Percentiles rank a stretch among this genome's conserved stretches.
phyloP scores from a whole-genome alignment of 2,329 filamentous ascomycete species.

The Plenodomus biglobosus region DNA sequence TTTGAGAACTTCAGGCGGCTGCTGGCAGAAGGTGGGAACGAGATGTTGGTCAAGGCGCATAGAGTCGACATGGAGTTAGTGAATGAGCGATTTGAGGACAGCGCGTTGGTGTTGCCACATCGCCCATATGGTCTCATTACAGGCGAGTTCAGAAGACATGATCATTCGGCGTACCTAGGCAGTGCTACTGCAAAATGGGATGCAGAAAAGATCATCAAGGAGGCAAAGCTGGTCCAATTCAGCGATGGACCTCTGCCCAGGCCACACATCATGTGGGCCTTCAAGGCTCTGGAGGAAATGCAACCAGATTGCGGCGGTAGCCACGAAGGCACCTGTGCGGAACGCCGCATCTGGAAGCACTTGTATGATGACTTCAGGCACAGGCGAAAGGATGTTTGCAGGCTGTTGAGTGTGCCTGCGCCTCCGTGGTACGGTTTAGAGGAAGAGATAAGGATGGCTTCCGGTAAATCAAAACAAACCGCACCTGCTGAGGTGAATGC shows the following conservation, averaged over 20 bases:
- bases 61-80: conserved; percentile 69
- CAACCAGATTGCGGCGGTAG: conserved; percentile 49
- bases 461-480: conserved; percentile 10
- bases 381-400: conserved; percentile 47
- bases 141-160: conserved; percentile 61
- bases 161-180: conserved; percentile 57
- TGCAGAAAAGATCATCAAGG: conserved; percentile 56
- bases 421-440: conserved; percentile 42
- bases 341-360: conserved; percentile 49
- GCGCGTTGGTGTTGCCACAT: conserved; percentile 64
- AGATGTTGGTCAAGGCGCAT: conserved; percentile 33
- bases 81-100: conserved; percentile 62
- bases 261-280: conserved; percentile 57
- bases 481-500: background rate
- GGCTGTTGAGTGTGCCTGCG: conserved; percentile 43
- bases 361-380: conserved; percentile 50
- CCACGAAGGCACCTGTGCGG: conserved; percentile 36
- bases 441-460: conserved; percentile 8
- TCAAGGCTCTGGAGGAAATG: conserved; percentile 46
- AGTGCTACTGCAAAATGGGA: conserved; percentile 61
- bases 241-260: conserved; percentile 72
- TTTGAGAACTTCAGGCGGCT: conserved; percentile 44
- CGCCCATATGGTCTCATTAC: conserved; percentile 63
- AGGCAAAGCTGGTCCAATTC: conserved; percentile 70
- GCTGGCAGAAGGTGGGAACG: conserved; percentile 32